phyloP scores from a whole-genome alignment of 2,329 filamentous ascomycete species.

The Malbranchea zuffiana region DNA sequence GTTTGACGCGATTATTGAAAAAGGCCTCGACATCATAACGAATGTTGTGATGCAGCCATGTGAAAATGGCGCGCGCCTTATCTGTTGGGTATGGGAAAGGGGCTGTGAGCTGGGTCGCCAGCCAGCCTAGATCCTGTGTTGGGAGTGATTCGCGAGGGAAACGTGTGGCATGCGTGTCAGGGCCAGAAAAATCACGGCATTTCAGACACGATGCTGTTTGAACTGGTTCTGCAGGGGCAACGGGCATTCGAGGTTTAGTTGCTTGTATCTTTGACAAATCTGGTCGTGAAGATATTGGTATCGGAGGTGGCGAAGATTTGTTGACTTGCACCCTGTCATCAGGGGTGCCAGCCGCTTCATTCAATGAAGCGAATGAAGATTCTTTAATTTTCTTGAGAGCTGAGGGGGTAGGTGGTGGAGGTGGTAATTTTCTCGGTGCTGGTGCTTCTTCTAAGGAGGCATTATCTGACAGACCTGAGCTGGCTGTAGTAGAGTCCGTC shows the following conservation, averaged over 20 bases:
- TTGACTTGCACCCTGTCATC: too few species aligned
- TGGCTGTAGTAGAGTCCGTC: too few species aligned
- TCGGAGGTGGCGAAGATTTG: conserved; percentile 8
- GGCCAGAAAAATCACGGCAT: conserved; percentile 78
- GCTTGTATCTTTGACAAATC: conserved; percentile 36
- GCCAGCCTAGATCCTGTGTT: conserved; percentile 54
- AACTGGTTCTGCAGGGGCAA: neutral
- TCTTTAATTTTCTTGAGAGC: conserved; percentile 28
- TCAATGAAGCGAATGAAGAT: conserved; percentile 36
- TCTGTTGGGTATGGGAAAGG: conserved; percentile 75
- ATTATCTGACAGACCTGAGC: too few species aligned
- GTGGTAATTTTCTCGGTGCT: conserved; percentile 29
- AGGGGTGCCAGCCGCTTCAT: conserved; percentile 11
- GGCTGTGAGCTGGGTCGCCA: conserved; percentile 66
- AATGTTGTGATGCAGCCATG: conserved; percentile 92
- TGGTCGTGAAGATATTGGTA: conserved; percentile 12
- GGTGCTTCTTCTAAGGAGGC: too few species aligned
- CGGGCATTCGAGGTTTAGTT: conserved; percentile 28
- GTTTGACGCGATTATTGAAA: conserved; percentile 58
- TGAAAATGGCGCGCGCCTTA: conserved; percentile 86
- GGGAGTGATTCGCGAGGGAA: conserved; percentile 66
- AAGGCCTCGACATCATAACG: conserved; percentile 72
- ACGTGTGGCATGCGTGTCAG: conserved; percentile 65
- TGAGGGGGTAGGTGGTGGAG: conserved; percentile 25
- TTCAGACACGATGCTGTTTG: conserved; percentile 48